These are phyloP conservation scores for Cymodocea nodosa DNA, from an alignment of 116 monocot species.

Conservation along the genomic window DNA sequence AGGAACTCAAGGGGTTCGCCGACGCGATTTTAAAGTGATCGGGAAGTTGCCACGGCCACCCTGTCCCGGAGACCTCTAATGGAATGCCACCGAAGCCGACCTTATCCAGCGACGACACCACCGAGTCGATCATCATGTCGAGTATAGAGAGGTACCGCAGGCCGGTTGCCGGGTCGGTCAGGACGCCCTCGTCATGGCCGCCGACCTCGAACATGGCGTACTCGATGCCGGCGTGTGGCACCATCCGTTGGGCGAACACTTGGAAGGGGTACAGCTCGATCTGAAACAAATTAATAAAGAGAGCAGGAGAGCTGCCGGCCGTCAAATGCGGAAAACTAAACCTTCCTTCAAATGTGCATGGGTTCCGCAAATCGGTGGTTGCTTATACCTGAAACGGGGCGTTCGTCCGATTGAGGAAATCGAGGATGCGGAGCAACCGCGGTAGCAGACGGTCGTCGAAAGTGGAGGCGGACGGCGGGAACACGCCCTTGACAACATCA, in stretches of 20 bases:
- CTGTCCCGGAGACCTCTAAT: constrained; percentile 6
- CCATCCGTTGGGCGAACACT: background rate
- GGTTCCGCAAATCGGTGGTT: too few relatives aligned
- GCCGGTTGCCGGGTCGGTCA: background rate
- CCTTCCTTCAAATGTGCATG: too few relatives aligned
- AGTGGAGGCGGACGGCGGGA: constrained; percentile 10
- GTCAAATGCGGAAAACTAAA: too few relatives aligned
- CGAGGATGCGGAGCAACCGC: background rate
- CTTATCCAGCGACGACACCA: constrained; percentile 1
- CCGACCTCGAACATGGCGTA: constrained; percentile 2
- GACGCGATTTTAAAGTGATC: background rate
- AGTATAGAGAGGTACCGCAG: background rate
- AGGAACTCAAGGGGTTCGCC: background rate
- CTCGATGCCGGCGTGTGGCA: background rate
- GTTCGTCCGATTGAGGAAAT: background rate
- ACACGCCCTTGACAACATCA: constrained; percentile 1
- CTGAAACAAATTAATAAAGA: too few relatives aligned
- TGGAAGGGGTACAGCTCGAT: constrained; percentile 4
- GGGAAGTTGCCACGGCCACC: constrained; percentile 8
- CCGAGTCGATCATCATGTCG: constrained; percentile 14
- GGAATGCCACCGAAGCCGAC: constrained; percentile 1
- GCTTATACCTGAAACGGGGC: constrained; percentile 6
- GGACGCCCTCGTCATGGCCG: background rate
- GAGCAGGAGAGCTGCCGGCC: too few relatives aligned
- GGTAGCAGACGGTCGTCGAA: background rate